phyloP scores from a whole-genome alignment of 208 protist genomes.

The Leptomonas seymouri region DNA sequence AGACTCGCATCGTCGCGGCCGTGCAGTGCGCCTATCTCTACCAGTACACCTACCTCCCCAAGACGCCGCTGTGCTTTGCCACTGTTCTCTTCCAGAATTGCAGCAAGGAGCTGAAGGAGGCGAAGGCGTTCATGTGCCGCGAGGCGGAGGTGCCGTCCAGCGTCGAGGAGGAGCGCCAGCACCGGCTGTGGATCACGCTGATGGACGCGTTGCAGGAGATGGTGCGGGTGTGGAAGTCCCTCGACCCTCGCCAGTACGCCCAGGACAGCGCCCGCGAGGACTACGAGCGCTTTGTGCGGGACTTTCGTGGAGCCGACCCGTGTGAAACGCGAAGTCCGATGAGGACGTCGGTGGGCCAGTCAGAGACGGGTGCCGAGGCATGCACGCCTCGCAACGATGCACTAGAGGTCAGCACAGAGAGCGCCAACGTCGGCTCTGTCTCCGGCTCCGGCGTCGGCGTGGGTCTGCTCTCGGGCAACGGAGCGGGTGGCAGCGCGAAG shows the following conservation, averaged over 20 bases:
- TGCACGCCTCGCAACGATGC: slow-evolving; percentile 28
- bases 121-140: slow-evolving; percentile 37
- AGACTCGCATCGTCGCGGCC: slow-evolving; percentile 64
- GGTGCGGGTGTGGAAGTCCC: slow-evolving; percentile 53
- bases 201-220: slow-evolving; percentile 74
- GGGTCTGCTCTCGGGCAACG: too few species aligned
- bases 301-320: slow-evolving; percentile 29
- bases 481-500: slow-evolving; percentile 24
- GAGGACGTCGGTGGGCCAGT: not conserved
- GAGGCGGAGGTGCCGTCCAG: slow-evolving; percentile 42
- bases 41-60: slow-evolving; percentile 70
- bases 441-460: slow-evolving; percentile 11
- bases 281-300: slow-evolving; percentile 38
- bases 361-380: slow-evolving; percentile 16
- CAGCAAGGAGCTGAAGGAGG: slow-evolving; percentile 32
- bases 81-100: slow-evolving; percentile 38
- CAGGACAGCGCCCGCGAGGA: slow-evolving; percentile 28
- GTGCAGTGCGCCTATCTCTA: slow-evolving; percentile 76
- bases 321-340: not conserved
- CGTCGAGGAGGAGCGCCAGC: slow-evolving; percentile 39
- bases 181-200: slow-evolving; percentile 71
- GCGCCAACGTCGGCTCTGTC: slow-evolving; percentile 2
- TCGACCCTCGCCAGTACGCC: slow-evolving; percentile 37
- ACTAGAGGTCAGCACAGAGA: slow-evolving; percentile 5
- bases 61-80: slow-evolving; percentile 66